These are phyloP conservation scores for Wickerhamiella cacticola DNA, from an alignment of 805 yeast species.

Conservation along the genomic window DNA sequence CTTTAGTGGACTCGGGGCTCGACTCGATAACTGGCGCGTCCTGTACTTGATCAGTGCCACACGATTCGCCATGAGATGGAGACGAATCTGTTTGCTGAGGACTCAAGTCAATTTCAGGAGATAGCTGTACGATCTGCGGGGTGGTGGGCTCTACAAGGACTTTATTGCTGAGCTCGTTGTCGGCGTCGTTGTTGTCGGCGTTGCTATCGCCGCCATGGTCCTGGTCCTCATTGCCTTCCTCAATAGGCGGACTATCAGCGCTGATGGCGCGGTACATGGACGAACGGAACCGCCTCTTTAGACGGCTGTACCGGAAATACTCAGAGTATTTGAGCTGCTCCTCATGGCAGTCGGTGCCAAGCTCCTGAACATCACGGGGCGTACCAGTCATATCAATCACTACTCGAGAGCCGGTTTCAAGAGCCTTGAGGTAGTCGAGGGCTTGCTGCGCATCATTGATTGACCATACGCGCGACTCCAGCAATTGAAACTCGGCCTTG, in stretches of 20 bases:
- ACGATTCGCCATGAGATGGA: too few species aligned
- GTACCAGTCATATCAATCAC: slow-evolving; percentile 6
- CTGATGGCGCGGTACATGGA: background rate
- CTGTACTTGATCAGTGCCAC: background rate
- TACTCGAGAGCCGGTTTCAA: slow-evolving; percentile 3
- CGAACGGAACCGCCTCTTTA: background rate
- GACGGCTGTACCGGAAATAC: slow-evolving; percentile 1
- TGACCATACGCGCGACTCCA: background rate
- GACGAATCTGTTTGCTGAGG: background rate
- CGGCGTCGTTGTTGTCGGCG: background rate
- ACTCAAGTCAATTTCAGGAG: background rate
- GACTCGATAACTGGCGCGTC: background rate
- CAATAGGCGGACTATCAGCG: background rate
- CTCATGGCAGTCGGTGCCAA: slow-evolving; percentile 7
- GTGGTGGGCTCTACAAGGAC: background rate
- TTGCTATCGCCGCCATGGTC: background rate
- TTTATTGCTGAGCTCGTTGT: background rate
- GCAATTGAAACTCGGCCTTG: background rate
- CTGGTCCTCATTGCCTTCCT: background rate
- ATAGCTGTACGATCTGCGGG: background rate
- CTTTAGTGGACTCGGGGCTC: background rate
- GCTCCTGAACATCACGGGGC: slow-evolving; percentile 8
- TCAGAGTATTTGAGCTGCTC: background rate
- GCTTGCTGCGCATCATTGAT: slow-evolving; percentile 6
- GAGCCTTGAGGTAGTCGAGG: background rate